Evolutionary conservation across 2,329 filamentous ascomycete species (phyloP).

Genomic region (Aspergillus quadrilineatus): DNA sequence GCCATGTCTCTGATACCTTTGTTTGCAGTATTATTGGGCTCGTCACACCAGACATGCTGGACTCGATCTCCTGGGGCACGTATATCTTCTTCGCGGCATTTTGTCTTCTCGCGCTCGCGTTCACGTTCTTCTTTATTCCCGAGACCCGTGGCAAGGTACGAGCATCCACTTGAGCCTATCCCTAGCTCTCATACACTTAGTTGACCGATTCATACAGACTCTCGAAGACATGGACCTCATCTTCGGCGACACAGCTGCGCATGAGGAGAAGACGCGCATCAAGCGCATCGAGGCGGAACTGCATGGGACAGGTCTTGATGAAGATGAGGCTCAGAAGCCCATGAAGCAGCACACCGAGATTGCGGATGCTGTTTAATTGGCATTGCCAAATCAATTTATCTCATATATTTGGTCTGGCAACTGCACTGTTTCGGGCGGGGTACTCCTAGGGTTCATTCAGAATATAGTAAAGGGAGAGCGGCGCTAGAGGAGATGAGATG

Average conservation of each 20-base stretch:
- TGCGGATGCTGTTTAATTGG: neutral
- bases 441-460: too few relatives aligned
- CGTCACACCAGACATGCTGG: constrained; percentile 40
- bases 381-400: too few relatives aligned
- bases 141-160: constrained; percentile 38
- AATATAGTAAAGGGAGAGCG: too few relatives aligned
- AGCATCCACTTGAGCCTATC: neutral
- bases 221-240: constrained; percentile 58
- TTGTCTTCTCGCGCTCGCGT: constrained; percentile 35
- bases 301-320: constrained; percentile 22
- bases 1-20: too few relatives aligned
- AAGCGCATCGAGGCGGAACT: constrained; percentile 40
- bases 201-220: constrained; percentile 30
- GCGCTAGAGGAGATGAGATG: too few relatives aligned
- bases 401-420: too few relatives aligned
- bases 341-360: neutral
- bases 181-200: neutral
- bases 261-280: constrained; percentile 41
- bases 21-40: constrained; percentile 35
- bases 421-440: too few relatives aligned
- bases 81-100: constrained; percentile 43
- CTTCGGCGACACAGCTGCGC: constrained; percentile 41
- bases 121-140: constrained; percentile 37
- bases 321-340: neutral
- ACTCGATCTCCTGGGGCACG: constrained; percentile 38